phyloP scores from a whole-genome alignment of 768 basidiomycete species.

The Collybia nuda region DNA sequence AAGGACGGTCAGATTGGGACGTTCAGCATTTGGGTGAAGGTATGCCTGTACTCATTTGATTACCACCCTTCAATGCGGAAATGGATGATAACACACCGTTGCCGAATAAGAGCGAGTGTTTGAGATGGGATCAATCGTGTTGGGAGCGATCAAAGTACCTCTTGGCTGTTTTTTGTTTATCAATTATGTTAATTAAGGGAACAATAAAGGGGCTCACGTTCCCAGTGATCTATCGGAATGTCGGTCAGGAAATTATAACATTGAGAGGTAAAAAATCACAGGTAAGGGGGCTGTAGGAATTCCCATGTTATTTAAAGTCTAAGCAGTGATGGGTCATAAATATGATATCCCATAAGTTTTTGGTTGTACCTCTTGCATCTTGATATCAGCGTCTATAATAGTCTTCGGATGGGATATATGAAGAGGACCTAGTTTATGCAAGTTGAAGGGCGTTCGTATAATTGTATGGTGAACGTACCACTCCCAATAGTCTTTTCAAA shows the following conservation, averaged over 20 bases:
- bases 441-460: neutral
- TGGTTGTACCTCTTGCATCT: neutral
- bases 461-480: neutral
- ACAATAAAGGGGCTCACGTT: neutral
- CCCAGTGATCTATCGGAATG: neutral
- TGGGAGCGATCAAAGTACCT: neutral
- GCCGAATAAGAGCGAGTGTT: neutral
- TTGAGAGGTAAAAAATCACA: neutral
- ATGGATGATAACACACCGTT: neutral
- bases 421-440: neutral
- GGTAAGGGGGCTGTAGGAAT: neutral
- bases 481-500: neutral
- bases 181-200: neutral
- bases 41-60: neutral
- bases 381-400: neutral
- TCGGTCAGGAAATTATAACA: no score
- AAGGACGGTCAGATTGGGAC: constrained; percentile 1
- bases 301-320: neutral
- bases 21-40: neutral
- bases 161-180: neutral
- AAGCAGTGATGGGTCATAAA: no score
- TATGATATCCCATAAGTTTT: neutral
- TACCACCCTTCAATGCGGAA: no score
- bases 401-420: neutral
- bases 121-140: neutral